These are phyloP conservation scores for Austroboletus eburneus DNA, from an alignment of 768 basidiomycete species.

Conservation along the genomic window DNA sequence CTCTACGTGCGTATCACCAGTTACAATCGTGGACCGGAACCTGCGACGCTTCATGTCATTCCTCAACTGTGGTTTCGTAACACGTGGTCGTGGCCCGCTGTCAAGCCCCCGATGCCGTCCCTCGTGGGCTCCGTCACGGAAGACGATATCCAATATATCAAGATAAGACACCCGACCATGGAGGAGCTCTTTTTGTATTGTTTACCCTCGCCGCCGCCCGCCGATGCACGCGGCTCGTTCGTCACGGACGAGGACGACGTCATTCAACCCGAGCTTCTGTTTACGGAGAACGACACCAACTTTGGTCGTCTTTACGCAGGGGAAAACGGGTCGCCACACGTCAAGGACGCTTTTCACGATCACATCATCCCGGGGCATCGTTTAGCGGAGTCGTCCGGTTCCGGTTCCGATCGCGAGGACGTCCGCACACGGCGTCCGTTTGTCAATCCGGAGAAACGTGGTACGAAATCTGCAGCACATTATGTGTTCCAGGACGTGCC, in stretches of 20 bases:
- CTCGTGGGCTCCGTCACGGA: constrained; percentile 50
- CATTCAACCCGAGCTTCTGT: constrained; percentile 75
- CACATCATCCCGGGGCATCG: constrained; percentile 89
- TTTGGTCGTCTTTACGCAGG: constrained; percentile 88
- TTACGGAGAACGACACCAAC: constrained; percentile 98
- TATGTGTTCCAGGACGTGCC: constrained; percentile 87
- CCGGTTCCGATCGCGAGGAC: not conserved
- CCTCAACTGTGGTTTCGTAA: constrained; percentile 98
- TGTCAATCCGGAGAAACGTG: constrained; percentile 80
- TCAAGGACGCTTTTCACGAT: constrained; percentile 98
- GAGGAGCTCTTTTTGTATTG: constrained; percentile 83
- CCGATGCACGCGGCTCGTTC: constrained; percentile 64
- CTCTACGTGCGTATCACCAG: constrained; percentile 91
- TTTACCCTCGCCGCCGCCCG: constrained; percentile 88
- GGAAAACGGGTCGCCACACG: constrained; percentile 74
- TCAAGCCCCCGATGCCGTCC: constrained; percentile 62
- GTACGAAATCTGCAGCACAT: constrained; percentile 93
- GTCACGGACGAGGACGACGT: constrained; percentile 59
- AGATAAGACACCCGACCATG: constrained; percentile 68
- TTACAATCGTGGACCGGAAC: constrained; percentile 95
- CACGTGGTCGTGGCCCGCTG: constrained; percentile 91
- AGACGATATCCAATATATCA: constrained; percentile 54
- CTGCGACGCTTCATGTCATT: constrained; percentile 89
- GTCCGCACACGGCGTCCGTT: constrained; percentile 34
- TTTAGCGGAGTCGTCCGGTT: constrained; percentile 38